phyloP scores from a whole-genome alignment of 257 asterid genomes.

The Solanum sitiens region DNA sequence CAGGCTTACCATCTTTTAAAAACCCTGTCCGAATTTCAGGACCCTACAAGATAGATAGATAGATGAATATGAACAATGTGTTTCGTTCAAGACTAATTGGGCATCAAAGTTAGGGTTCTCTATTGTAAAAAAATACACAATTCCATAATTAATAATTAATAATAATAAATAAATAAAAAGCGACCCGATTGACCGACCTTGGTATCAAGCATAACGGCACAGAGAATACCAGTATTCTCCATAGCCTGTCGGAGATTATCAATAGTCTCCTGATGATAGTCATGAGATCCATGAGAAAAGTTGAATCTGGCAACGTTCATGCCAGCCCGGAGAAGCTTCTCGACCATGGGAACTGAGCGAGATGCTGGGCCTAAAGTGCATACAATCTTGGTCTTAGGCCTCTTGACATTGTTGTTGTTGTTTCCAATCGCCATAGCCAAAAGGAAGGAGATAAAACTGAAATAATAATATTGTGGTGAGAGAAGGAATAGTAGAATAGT shows the following conservation, averaged over 20 bases:
- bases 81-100: too few species aligned
- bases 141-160: too few species aligned
- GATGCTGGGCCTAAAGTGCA: slow-evolving; percentile 77
- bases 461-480: background rate
- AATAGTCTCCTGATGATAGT: slow-evolving; percentile 69
- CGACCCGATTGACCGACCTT: slow-evolving; percentile 15
- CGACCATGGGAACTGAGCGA: slow-evolving; percentile 55
- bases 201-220: slow-evolving; percentile 75
- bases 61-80: background rate
- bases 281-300: slow-evolving; percentile 68
- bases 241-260: slow-evolving; percentile 58
- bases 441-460: background rate
- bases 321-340: slow-evolving; percentile 61
- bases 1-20: slow-evolving; percentile 51
- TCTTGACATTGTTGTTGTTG: background rate
- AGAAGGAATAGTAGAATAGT: background rate
- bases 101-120: too few species aligned
- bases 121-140: too few species aligned
- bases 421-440: background rate
- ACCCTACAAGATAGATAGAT: slow-evolving; percentile 21
- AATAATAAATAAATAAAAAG: too few species aligned
- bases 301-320: slow-evolving; percentile 77
- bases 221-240: slow-evolving; percentile 64
- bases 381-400: slow-evolving; percentile 67
- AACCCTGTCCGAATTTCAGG: slow-evolving; percentile 68